phyloP scores from a whole-genome alignment of 352 stramenopile genomes.

The Phytophthora colocasiae region DNA sequence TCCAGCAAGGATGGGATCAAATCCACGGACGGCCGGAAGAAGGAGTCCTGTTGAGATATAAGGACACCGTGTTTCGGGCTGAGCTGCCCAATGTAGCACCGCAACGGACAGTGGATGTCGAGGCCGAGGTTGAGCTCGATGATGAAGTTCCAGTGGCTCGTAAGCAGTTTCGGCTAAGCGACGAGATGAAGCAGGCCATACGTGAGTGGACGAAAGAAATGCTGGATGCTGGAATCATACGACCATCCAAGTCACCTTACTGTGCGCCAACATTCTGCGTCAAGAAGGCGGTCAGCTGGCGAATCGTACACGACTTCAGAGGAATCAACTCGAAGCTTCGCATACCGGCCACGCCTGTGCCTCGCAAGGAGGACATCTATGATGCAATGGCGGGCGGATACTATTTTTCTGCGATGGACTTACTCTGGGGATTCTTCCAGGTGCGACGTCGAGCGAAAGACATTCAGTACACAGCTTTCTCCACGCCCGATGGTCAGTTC shows the following conservation, averaged over 20 bases:
- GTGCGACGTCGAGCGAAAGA: not conserved
- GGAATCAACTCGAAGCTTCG: not conserved
- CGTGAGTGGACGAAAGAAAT: not conserved
- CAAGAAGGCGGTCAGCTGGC: not conserved
- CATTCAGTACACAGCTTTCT: slow-evolving; percentile 1
- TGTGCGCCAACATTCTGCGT: not conserved
- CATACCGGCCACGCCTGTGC: not conserved
- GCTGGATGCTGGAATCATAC: not conserved
- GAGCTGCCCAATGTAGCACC: not conserved
- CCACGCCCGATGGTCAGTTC: slow-evolving; percentile 1
- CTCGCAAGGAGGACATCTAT: not conserved
- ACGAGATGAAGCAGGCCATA: not conserved
- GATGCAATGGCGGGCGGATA: not conserved
- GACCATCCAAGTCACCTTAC: not conserved
- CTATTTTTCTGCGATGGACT: not conserved
- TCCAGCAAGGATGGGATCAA: not conserved
- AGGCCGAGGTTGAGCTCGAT: not conserved
- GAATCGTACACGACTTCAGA: not conserved
- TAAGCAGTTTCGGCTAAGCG: not conserved
- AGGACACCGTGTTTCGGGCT: not conserved
- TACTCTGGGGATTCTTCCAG: not conserved
- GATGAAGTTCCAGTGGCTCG: not conserved
- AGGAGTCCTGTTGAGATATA: not conserved
- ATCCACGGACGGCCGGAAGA: not conserved
- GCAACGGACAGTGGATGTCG: not conserved